A percentile compares a stretch with the other conserved stretches of the same genome.
Conservation (phyloP, 1,139 yeast species). For the Diutina siamensis region DNA sequence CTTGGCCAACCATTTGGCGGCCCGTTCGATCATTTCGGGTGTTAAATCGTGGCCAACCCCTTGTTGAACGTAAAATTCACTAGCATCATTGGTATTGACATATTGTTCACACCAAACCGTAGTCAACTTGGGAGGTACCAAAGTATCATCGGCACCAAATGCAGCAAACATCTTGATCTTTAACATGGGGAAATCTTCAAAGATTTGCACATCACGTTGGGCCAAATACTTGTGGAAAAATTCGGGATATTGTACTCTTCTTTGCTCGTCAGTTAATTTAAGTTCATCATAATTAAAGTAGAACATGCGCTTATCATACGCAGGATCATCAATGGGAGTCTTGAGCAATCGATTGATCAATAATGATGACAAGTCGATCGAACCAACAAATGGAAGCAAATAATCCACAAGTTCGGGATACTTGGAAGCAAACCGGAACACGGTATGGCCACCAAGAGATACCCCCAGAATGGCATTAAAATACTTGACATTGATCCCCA, state of each 20-base stretch:
- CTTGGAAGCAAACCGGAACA: constrained; percentile 65
- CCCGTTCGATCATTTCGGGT: constrained; percentile 23
- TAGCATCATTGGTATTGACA: constrained; percentile 16
- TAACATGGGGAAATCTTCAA: constrained; percentile 25
- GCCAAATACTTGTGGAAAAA: constrained; percentile 23
- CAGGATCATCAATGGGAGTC: constrained; percentile 9
- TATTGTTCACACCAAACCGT: constrained; percentile 25
- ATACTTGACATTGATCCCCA: constrained; percentile 15
- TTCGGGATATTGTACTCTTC: constrained; percentile 20
- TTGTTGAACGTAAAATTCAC: constrained; percentile 20
- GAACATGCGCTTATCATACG: constrained; percentile 20
- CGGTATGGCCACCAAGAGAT: constrained; percentile 52
- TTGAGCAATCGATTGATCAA: constrained; percentile 27
- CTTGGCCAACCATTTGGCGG: constrained; percentile 21
- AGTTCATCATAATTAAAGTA: constrained; percentile 27
- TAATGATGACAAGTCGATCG: constrained; percentile 31
- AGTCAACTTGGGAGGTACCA: constrained; percentile 27
- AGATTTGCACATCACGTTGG: constrained; percentile 20
- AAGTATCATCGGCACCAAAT: constrained; percentile 25
- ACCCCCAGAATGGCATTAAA: constrained; percentile 37
- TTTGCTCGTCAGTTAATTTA: constrained; percentile 18
- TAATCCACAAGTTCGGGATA: constrained; percentile 82
- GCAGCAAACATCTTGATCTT: constrained; percentile 25
- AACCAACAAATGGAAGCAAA: constrained; percentile 60
- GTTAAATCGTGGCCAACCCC: constrained; percentile 27